Percentiles rank a stretch among this genome's conserved stretches.
Conservation (phyloP, 352 stramenopile species). For the Globisporangium recalcitrans region DNA sequence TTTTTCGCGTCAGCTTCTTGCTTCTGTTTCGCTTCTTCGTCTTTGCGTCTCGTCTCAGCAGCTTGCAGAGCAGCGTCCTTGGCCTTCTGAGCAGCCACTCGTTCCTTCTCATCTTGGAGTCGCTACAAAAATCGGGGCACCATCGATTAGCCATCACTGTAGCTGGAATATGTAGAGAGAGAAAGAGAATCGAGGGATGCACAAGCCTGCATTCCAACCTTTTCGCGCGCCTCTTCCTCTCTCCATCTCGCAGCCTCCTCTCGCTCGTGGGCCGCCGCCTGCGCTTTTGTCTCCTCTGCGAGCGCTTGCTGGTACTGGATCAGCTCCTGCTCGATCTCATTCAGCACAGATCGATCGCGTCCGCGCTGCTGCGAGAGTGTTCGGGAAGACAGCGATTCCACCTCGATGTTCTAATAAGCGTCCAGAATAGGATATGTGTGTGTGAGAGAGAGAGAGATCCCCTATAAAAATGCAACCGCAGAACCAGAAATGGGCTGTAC, state of each 20-base stretch:
- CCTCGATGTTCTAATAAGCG: conserved; percentile 16
- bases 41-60: conserved; percentile 14
- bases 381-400: conserved; percentile 27
- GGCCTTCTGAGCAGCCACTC: conserved; percentile 26
- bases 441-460: not conserved
- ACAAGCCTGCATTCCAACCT: conserved; percentile 16
- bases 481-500: conserved; percentile 4
- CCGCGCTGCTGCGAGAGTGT: conserved; percentile 39
- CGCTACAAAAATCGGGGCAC: conserved; percentile 7
- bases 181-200: not conserved
- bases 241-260: conserved; percentile 27
- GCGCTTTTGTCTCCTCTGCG: conserved; percentile 24
- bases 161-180: not conserved
- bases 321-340: conserved; percentile 46
- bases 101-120: conserved; percentile 27
- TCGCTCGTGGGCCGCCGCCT: conserved; percentile 29
- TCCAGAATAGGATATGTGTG: not conserved
- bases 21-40: conserved; percentile 23
- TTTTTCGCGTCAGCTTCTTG: conserved; percentile 22
- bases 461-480: not conserved
- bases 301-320: conserved; percentile 34
- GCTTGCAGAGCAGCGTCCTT: conserved; percentile 13
- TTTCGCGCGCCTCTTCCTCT: conserved; percentile 30
- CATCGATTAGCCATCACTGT: not conserved
- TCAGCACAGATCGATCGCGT: conserved; percentile 35